These are phyloP conservation scores for Boletus tomentosulus DNA, from an alignment of 768 basidiomycete genomes.

Conservation along the genomic window DNA sequence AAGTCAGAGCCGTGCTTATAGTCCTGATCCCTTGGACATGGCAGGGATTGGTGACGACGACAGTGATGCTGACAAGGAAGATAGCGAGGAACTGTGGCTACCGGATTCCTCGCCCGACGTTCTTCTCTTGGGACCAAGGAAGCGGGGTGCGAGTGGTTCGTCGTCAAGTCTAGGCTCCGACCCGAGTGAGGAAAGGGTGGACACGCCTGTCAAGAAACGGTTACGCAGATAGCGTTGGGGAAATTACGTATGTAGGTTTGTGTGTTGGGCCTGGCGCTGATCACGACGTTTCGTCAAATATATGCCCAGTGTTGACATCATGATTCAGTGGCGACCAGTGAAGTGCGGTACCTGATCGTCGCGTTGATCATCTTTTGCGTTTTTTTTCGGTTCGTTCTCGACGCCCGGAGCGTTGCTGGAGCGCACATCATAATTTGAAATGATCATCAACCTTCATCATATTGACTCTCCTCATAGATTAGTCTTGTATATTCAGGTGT, in stretches of 20 bases:
- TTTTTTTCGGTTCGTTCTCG: too few relatives aligned
- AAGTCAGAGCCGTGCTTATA: slow-evolving; percentile 4
- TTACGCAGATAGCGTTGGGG: slow-evolving; percentile 7
- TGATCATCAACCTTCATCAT: too few relatives aligned
- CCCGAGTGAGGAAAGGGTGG: slow-evolving; percentile 7
- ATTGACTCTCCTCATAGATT: too few relatives aligned
- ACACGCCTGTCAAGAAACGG: slow-evolving; percentile 28
- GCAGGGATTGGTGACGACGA: not conserved
- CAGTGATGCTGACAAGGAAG: slow-evolving; percentile 14
- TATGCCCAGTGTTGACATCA: not conserved
- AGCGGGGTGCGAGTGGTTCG: slow-evolving; percentile 24
- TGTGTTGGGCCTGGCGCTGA: not conserved
- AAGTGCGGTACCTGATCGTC: too few relatives aligned
- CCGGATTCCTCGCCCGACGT: slow-evolving; percentile 41
- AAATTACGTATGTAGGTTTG: not conserved
- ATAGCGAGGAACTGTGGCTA: slow-evolving; percentile 40
- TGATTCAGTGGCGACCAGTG: too few relatives aligned
- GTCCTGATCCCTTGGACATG: slow-evolving; percentile 2
- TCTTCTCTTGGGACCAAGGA: slow-evolving; percentile 28
- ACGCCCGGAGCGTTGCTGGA: too few relatives aligned
- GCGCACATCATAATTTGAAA: too few relatives aligned
- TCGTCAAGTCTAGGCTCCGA: slow-evolving; percentile 25
- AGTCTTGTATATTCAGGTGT: too few relatives aligned
- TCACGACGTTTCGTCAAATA: not conserved
- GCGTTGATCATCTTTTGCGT: too few relatives aligned